These are phyloP conservation scores for Haematococcus lacustris DNA, from an alignment of 139 green algal species.

Conservation along the genomic window DNA sequence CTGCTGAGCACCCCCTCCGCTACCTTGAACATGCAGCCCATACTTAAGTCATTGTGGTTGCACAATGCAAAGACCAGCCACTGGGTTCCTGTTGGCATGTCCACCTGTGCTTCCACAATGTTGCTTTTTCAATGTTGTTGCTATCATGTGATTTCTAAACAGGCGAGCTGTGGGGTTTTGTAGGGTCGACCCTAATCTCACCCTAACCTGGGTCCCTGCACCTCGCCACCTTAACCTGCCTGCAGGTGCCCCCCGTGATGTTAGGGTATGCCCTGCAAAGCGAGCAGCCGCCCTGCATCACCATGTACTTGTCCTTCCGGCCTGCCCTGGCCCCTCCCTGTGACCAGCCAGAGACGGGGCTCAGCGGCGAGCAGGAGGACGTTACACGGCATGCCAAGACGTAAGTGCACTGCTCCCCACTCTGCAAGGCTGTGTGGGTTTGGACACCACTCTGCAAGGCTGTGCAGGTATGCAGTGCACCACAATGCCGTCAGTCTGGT, in stretches of 20 bases:
- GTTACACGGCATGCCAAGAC: slow-evolving; percentile 35
- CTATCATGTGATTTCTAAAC: no score
- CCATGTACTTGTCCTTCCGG: slow-evolving; percentile 29
- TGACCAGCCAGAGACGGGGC: slow-evolving; percentile 16
- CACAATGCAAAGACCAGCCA: neutral
- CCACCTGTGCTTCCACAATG: no score
- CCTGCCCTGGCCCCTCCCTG: slow-evolving; percentile 28
- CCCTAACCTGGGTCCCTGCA: neutral
- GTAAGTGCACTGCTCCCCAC: slow-evolving; percentile 7
- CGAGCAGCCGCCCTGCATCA: slow-evolving; percentile 26
- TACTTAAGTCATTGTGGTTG: slow-evolving; percentile 1
- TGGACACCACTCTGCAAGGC: no score
- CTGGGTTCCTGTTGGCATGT: no score
- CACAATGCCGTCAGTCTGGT: no score
- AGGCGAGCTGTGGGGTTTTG: no score
- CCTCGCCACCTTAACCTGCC: neutral
- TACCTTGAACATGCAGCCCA: no score
- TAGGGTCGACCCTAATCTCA: neutral
- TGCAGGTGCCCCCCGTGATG: slow-evolving; percentile 32
- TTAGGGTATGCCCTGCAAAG: slow-evolving; percentile 33
- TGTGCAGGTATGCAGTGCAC: no score
- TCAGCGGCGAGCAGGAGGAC: slow-evolving; percentile 38
- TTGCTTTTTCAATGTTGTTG: no score
- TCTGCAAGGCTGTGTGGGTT: neutral
- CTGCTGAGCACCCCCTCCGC: no score